Percentiles rank a stretch among this genome's conserved stretches.
Conservation (phyloP, 352 stramenopile genomes). For the Globisporangium nodosum region DNA sequence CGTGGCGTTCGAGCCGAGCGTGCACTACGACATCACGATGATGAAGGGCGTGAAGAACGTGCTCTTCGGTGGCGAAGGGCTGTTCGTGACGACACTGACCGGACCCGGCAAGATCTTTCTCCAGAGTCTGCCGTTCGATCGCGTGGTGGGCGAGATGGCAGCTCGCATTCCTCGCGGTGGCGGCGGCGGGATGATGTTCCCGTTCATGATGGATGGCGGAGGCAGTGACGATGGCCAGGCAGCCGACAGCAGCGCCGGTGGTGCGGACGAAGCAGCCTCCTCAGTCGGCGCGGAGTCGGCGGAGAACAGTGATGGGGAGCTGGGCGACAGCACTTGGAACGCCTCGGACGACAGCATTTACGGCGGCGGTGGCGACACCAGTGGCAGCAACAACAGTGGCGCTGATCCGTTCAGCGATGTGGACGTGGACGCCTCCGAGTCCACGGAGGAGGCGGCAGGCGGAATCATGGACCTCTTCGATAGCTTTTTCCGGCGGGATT, state of each 20-base stretch:
- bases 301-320: neutral
- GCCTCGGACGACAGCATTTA: slow-evolving; percentile 50
- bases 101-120: slow-evolving; percentile 89
- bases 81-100: slow-evolving; percentile 93
- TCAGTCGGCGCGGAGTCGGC: slow-evolving; percentile 3
- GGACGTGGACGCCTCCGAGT: slow-evolving; percentile 9
- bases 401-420: slow-evolving; percentile 17
- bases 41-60: slow-evolving; percentile 92
- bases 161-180: slow-evolving; percentile 73
- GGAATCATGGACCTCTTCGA: slow-evolving; percentile 57
- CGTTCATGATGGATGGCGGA: slow-evolving; percentile 70
- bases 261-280: slow-evolving; percentile 18
- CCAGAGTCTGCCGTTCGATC: slow-evolving; percentile 89
- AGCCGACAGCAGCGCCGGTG: slow-evolving; percentile 11
- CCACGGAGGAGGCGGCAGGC: slow-evolving; percentile 17
- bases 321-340: slow-evolving; percentile 23
- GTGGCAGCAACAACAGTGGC: slow-evolving; percentile 7
- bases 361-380: slow-evolving; percentile 11
- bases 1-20: slow-evolving; percentile 85
- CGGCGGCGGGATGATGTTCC: slow-evolving; percentile 80
- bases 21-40: slow-evolving; percentile 90
- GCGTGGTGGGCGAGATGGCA: slow-evolving; percentile 91
- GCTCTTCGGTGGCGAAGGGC: slow-evolving; percentile 90
- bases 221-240: slow-evolving; percentile 11
- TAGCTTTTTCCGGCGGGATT: slow-evolving; percentile 43